Evolutionary conservation across 306 rosid species (phyloP), one percentile per base, ranked within the genome.

Genomic region (Prunus armeniaca): DNA sequence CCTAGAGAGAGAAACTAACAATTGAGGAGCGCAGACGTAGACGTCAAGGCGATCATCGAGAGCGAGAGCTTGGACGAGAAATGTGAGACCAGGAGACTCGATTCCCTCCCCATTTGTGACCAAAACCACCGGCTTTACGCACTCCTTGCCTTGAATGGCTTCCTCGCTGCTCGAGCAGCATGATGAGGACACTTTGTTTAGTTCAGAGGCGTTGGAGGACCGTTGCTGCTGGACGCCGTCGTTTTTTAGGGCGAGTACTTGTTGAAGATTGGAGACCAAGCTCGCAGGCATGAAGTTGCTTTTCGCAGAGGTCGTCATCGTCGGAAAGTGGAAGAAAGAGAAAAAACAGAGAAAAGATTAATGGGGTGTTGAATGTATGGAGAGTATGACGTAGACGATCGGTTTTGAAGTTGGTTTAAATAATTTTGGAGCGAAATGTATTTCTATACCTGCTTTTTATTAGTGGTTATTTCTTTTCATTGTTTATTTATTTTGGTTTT

Each of bases 191-290:
- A 71, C 18, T 84, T 58, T 65, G 55, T 27, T 25, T 34, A 79
- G 72, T 55, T 81, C 82, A 66, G 70, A 28, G 49, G 69, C 51
- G 50, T 51, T 65, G 69, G 60, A 64, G 5, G 76, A 76, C 6
- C 76, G 85, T 34, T 34, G 41, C 41, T 34, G 41, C 41, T 5
- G 41, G 41, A 34, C 41, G 41, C 41, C 41, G 47, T 82, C 81
- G 38, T 70, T 78, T n/a, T 79, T 74, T 32, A 63, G 70, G 62
- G 83, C 55, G 67, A 88, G 55, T 9, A 83, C 84, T 79, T 83
- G 89, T 68, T 88, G 86, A 41, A 88, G 87, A 71, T 85, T 85
- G 17, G 89, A 81, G 79, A 85, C 82, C 87, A 85, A 72, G 74
- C 76, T 77, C 12, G 82, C 83, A 82, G 84, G 82, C 77, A 81